phyloP scores from a whole-genome alignment of 371 early-diverging fungal genomes.

The Rhizopus stolonifer region DNA sequence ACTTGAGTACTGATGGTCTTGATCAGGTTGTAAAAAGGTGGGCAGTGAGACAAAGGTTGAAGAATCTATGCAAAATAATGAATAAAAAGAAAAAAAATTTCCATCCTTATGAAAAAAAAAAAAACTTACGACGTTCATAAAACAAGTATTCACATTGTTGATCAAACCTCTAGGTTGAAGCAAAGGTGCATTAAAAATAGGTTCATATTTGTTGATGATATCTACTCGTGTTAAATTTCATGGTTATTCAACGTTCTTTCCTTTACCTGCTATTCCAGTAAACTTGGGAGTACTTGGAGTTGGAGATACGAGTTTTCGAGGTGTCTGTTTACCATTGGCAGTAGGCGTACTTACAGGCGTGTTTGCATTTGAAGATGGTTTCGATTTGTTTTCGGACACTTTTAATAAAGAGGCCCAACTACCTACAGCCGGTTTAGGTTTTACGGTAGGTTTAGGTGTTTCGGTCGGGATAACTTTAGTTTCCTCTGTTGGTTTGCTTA shows the following conservation, averaged over 20 bases:
- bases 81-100: no score
- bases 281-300: slow-evolving; percentile 35
- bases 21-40: slow-evolving; percentile 87
- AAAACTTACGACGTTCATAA: slow-evolving; percentile 84
- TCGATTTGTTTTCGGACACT: slow-evolving; percentile 25
- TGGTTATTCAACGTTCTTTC: neutral
- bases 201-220: slow-evolving; percentile 56
- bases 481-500: neutral
- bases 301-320: slow-evolving; percentile 19
- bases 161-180: slow-evolving; percentile 89
- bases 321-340: slow-evolving; percentile 17
- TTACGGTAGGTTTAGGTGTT: slow-evolving; percentile 40
- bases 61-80: slow-evolving; percentile 53
- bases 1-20: slow-evolving; percentile 64
- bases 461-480: slow-evolving; percentile 10
- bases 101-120: no score
- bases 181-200: slow-evolving; percentile 49
- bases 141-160: slow-evolving; percentile 96
- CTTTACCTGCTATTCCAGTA: slow-evolving; percentile 49
- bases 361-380: slow-evolving; percentile 7
- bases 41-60: slow-evolving; percentile 85
- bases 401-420: slow-evolving; percentile 66
- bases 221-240: slow-evolving; percentile 23
- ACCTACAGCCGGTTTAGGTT: slow-evolving; percentile 24
- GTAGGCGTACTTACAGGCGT: slow-evolving; percentile 8